Evolutionary conservation across 2,329 filamentous ascomycete genomes (phyloP).

Genomic region (Phoma sp.): DNA sequence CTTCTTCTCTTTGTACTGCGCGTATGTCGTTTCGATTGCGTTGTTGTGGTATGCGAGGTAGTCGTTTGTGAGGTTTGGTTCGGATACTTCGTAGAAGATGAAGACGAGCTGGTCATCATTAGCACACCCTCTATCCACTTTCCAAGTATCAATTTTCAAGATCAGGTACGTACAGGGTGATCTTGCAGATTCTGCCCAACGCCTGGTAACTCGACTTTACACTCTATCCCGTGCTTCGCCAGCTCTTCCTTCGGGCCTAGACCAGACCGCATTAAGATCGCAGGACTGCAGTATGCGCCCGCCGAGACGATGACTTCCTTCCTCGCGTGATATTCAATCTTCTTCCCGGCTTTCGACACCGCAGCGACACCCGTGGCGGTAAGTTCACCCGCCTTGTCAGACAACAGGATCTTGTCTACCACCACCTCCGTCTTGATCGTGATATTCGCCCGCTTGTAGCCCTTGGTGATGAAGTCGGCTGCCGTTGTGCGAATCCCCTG

Average conservation of each 20-base stretch:
- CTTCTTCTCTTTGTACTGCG: constrained; percentile 66
- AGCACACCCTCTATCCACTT: too few relatives aligned
- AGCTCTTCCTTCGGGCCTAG: constrained; percentile 65
- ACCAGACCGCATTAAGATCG: constrained; percentile 60
- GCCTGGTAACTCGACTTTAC: constrained; percentile 64
- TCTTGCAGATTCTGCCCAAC: constrained; percentile 72
- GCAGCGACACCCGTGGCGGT: constrained; percentile 57
- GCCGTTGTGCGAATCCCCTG: constrained; percentile 39
- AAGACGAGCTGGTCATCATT: constrained; percentile 54
- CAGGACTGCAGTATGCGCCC: constrained; percentile 44
- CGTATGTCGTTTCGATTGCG: constrained; percentile 58
- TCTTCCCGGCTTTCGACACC: constrained; percentile 52
- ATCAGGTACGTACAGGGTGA: constrained; percentile 60
- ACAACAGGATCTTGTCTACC: constrained; percentile 57
- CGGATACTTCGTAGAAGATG: constrained; percentile 66
- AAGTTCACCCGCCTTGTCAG: constrained; percentile 42
- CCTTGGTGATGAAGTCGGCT: constrained; percentile 52
- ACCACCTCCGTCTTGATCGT: constrained; percentile 43
- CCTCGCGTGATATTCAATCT: constrained; percentile 41
- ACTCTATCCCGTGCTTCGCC: constrained; percentile 59
- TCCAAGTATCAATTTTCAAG: too few relatives aligned
- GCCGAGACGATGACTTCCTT: constrained; percentile 47
- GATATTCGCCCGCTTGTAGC: constrained; percentile 47
- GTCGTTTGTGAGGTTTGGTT: constrained; percentile 65
- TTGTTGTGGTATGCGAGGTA: constrained; percentile 64